phyloP scores from a whole-genome alignment of 139 green algal genomes.

The Chlorella ohadii region DNA sequence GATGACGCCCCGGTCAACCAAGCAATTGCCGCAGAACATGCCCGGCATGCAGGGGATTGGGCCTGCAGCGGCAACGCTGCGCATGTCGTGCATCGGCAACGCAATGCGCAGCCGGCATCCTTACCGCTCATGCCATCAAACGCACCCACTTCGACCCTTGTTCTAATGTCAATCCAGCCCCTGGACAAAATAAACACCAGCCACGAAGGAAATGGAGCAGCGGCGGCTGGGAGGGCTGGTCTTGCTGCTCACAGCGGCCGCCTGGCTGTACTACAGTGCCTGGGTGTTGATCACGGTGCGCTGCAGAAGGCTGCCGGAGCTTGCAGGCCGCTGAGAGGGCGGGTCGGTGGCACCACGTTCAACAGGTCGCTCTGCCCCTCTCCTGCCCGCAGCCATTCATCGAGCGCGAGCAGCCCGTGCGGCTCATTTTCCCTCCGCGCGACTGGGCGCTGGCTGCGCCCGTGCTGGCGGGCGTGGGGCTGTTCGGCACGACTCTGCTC shows the following conservation, averaged over 20 bases:
- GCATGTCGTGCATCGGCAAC: no score
- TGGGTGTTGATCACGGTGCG: slow-evolving; percentile 67
- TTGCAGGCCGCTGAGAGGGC: background rate
- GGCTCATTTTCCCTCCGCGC: slow-evolving; percentile 46
- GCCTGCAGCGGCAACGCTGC: no score
- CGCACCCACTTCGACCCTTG: no score
- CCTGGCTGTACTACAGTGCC: slow-evolving; percentile 47
- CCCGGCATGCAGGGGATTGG: no score
- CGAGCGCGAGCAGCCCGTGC: slow-evolving; percentile 53
- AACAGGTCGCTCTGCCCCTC: background rate
- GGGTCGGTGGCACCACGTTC: background rate
- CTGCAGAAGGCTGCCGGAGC: background rate
- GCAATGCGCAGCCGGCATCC: no score
- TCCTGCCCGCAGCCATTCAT: slow-evolving; percentile 65
- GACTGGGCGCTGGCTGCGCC: slow-evolving; percentile 45
- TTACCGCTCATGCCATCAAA: no score
- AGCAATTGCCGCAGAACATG: no score
- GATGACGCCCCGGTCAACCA: no score
- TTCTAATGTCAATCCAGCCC: no score
- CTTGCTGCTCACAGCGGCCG: no score
- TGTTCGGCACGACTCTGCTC: slow-evolving; percentile 24
- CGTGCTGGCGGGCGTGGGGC: slow-evolving; percentile 29
- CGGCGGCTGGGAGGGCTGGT: background rate
- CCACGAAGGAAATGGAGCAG: background rate
- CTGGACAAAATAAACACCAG: no score